Base-by-base conservation (phyloP, 1,139 yeast genomes). In the Geotrichum bryndzae region DNA sequence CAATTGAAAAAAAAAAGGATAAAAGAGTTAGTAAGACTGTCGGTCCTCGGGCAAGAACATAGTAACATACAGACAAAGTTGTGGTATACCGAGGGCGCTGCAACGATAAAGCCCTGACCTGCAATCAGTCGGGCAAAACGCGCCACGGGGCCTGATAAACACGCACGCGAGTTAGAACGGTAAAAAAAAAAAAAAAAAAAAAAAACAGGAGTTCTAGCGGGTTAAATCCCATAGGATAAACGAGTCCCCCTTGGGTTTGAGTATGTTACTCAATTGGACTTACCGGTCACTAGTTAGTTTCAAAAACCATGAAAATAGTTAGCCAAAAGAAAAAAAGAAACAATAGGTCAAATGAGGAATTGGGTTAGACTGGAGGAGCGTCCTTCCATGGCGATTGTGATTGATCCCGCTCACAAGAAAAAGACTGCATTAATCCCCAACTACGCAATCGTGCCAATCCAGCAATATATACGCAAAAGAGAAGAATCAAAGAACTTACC, bases 41-140 rank as follows among this genome's bases (percentile, higher is more conserved):
- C 18, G 18, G 18, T 18, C 18, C 18, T 18, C 18, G 18, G 18
- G 18, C 18, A 18, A 18, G 23, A 41, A 54, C 8, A 4, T 22
- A 5, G 51, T 13, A 10, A 50, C 64, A 23, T 80, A 77, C 67
- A 78, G 27, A 55, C 86, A 69, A 84, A 88, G 72, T 88, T 87
- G 74, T 88, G 96, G 74, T 88, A 88, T 55, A 86, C 84, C 1
- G 90, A 85, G 1, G 96, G 96, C 50, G 88, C 86, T 1, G 86
- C 89, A 38, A 84, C 92, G 60, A 88, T 84, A 72, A 82, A 88
- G 0, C 96, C 96, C 68, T 86, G 87, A 23, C 90, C 86, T 2
- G 94, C 94, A 68, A 88, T 88, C 68, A 82, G 87, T 68, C 85
- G 85, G 52, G 90, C 94, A 70, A 88, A 85, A 64, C 96, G 77